These are phyloP conservation scores for Quercus tomentella DNA, from an alignment of 331 rosid genomes.

Conservation along the genomic window DNA sequence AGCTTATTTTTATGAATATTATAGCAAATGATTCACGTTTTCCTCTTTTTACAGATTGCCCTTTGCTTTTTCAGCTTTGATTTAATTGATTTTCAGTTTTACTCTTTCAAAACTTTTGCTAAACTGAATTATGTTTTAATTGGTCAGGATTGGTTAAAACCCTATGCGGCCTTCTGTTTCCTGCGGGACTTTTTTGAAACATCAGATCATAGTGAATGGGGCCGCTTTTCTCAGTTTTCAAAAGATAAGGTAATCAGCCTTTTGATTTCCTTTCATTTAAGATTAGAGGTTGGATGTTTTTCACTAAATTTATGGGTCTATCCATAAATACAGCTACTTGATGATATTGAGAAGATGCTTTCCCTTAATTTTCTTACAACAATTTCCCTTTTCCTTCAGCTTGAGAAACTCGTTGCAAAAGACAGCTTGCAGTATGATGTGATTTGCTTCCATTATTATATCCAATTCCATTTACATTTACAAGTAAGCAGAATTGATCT, in stretches of 20 bases:
- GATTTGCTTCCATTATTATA: slow-evolving; percentile 85
- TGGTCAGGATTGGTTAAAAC: slow-evolving; percentile 91
- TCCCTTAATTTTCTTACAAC: background rate
- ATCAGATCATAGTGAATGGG: slow-evolving; percentile 94
- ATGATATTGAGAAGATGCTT: background rate
- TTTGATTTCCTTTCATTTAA: slow-evolving; percentile 1
- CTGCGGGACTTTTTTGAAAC: slow-evolving; percentile 94
- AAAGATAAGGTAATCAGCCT: slow-evolving; percentile 56
- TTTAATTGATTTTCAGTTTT: background rate
- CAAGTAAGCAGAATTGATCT: slow-evolving; percentile 58
- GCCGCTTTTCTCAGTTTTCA: slow-evolving; percentile 70
- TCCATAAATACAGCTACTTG: background rate
- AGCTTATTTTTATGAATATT: slow-evolving; percentile 12
- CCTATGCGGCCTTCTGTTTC: slow-evolving; percentile 94
- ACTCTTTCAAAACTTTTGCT: slow-evolving; percentile 5
- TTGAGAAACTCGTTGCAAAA: slow-evolving; percentile 80
- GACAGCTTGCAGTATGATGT: slow-evolving; percentile 72
- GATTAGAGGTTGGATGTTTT: slow-evolving; percentile 1
- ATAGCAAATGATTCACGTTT: slow-evolving; percentile 8
- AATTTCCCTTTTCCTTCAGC: slow-evolving; percentile 43
- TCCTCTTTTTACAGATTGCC: background rate
- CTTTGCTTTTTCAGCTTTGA: slow-evolving; percentile 13
- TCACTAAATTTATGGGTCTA: background rate
- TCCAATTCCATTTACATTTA: slow-evolving; percentile 84
- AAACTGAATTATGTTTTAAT: slow-evolving; percentile 24